Evolutionary conservation across 2,329 filamentous ascomycete genomes (phyloP).

Genomic region (Aureobasidium sp.): DNA sequence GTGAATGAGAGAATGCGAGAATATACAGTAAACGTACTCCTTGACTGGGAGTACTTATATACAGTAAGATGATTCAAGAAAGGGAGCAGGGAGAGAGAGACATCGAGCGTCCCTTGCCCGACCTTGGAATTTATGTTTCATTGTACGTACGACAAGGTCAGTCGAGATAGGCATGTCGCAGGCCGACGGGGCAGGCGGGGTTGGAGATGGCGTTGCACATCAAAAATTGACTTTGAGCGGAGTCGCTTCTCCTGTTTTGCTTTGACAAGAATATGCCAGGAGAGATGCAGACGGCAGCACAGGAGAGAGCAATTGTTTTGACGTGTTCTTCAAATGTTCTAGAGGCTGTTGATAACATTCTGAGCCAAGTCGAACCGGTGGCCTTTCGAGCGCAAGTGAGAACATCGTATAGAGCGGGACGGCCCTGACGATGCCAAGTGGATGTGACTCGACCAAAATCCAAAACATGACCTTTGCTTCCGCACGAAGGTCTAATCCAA

Average conservation of each 20-base stretch:
- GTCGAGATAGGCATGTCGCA: background rate
- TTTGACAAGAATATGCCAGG: background rate
- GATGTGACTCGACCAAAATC: too few relatives aligned
- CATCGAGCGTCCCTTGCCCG: slow-evolving; percentile 7
- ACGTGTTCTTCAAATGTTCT: too few relatives aligned
- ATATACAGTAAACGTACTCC: background rate
- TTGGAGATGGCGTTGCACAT: slow-evolving; percentile 4
- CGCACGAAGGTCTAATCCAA: too few relatives aligned
- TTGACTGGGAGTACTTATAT: background rate
- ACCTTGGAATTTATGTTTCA: slow-evolving; percentile 13
- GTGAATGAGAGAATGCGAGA: background rate
- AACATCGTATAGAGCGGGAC: too few relatives aligned
- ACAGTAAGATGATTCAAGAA: background rate
- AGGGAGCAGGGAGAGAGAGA: slow-evolving; percentile 4
- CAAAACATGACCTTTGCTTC: too few relatives aligned
- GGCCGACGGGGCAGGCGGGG: slow-evolving; percentile 4
- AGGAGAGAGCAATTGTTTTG: too few relatives aligned
- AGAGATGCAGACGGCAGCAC: too few relatives aligned
- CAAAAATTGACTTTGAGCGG: slow-evolving; percentile 4
- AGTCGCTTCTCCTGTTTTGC: background rate
- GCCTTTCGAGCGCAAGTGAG: too few relatives aligned
- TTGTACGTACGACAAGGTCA: background rate
- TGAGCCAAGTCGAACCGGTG: too few relatives aligned
- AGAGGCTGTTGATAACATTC: too few relatives aligned
- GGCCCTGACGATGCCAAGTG: too few relatives aligned